Percentiles rank a stretch among this genome's conserved stretches.
phyloP scores from a whole-genome alignment of 805 yeast genomes.

The Lachancea lanzarotensis region DNA sequence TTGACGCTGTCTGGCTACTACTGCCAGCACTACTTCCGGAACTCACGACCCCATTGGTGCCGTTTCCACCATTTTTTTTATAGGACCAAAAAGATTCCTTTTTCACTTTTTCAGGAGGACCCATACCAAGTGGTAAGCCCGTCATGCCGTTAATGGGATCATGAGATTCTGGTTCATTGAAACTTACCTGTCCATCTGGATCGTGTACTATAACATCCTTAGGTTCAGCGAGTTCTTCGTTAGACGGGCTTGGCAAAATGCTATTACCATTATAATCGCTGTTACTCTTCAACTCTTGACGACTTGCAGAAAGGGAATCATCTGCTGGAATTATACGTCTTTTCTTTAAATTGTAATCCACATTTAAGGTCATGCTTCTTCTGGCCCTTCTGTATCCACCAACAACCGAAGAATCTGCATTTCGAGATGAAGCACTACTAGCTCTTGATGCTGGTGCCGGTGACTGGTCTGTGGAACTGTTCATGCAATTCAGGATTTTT shows the following conservation, averaged over 20 bases:
- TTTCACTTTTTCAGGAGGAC: conserved; percentile 55
- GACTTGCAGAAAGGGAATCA: conserved; percentile 5
- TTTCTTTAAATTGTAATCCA: conserved; percentile 30
- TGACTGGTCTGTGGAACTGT: conserved; percentile 3
- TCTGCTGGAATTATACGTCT: conserved; percentile 27
- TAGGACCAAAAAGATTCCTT: conserved; percentile 50
- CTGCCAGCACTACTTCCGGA: conserved; percentile 27
- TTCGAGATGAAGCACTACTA: conserved; percentile 5
- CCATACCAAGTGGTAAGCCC: conserved; percentile 66
- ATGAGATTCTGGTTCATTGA: conserved; percentile 51
- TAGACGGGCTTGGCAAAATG: not conserved
- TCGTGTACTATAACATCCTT: conserved; percentile 2
- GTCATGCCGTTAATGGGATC: conserved; percentile 55
- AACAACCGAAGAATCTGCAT: conserved; percentile 7
- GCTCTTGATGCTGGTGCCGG: conserved; percentile 2
- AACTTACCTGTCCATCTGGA: conserved; percentile 18
- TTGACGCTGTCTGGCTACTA: not conserved
- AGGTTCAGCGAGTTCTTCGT: not conserved
- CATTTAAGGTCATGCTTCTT: conserved; percentile 25
- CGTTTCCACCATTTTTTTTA: conserved; percentile 22
- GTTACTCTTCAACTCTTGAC: not conserved
- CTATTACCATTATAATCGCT: not conserved
- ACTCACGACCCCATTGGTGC: conserved; percentile 16
- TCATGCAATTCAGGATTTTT: not conserved
- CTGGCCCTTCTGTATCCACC: conserved; percentile 20